phyloP scores from a whole-genome alignment of 192 early-diverging fungal genomes.

The Thamnidium elegans region DNA sequence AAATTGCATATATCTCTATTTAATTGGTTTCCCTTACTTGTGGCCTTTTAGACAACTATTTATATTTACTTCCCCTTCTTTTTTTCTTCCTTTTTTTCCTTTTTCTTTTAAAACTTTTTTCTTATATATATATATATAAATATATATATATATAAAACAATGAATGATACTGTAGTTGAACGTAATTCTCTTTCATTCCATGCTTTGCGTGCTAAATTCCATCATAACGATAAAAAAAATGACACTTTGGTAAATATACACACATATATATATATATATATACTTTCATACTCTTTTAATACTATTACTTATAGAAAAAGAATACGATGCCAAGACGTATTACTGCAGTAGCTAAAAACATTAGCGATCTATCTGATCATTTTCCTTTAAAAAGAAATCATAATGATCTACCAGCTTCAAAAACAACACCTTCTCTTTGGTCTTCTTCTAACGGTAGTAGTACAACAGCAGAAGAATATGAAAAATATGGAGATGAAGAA shows the following conservation, averaged over 20 bases:
- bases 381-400: conserved; percentile 9
- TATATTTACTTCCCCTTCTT: neutral
- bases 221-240: neutral
- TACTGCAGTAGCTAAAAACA: conserved; percentile 2
- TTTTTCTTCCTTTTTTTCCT: neutral
- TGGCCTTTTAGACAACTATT: neutral
- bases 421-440: conserved; percentile 11
- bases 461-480: conserved; percentile 7
- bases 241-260: neutral
- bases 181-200: conserved; percentile 5
- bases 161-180: neutral
- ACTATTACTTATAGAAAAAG: neutral
- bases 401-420: neutral
- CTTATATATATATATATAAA: too few relatives aligned
- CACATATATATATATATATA: too few relatives aligned
- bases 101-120: too few relatives aligned
- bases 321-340: conserved; percentile 4
- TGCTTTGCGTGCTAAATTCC: conserved; percentile 6
- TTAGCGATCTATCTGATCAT: conserved; percentile 6
- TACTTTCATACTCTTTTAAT: too few relatives aligned
- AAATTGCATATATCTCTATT: neutral
- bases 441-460: conserved; percentile 3
- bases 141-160: too few relatives aligned
- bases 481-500: neutral
- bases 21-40: neutral